These are phyloP conservation scores for Sphagnurus paluster DNA, from an alignment of 1,284 basidiomycete genomes.

Conservation along the genomic window DNA sequence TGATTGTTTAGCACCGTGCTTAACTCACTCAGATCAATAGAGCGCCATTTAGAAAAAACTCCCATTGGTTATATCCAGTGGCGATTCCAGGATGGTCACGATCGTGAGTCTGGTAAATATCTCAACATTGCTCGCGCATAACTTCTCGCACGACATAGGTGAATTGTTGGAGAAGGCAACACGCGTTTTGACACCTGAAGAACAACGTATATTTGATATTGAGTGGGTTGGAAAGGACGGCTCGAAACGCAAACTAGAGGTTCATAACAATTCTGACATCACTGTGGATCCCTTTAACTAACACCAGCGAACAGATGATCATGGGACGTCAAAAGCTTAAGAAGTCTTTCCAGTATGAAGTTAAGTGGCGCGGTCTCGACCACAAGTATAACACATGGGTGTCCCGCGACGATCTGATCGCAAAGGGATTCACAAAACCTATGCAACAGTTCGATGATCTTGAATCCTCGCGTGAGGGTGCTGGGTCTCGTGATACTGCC, in stretches of 20 bases:
- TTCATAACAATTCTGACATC: conserved; percentile 31
- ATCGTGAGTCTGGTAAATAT: conserved; percentile 60
- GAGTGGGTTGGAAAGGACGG: conserved; percentile 94
- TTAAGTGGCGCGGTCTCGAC: conserved; percentile 95
- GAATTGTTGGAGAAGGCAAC: conserved; percentile 93
- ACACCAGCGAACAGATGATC: conserved; percentile 54
- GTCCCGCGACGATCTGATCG: conserved; percentile 84
- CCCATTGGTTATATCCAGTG: conserved; percentile 97
- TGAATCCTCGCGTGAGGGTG: conserved; percentile 92
- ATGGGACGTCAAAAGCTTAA: conserved; percentile 98
- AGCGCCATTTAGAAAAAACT: conserved; percentile 92
- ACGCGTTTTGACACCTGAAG: conserved; percentile 88
- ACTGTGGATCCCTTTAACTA: background rate
- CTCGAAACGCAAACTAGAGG: conserved; percentile 88
- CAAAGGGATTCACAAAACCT: conserved; percentile 90
- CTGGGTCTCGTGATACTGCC: conserved; percentile 84
- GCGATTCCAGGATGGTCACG: conserved; percentile 99
- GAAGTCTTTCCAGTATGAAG: conserved; percentile 93
- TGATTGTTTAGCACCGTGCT: background rate
- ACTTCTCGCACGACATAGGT: conserved; percentile 42
- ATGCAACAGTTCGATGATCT: conserved; percentile 97
- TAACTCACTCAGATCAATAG: conserved; percentile 37
- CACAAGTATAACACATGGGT: conserved; percentile 96
- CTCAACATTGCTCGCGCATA: conserved; percentile 4
- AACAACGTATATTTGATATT: conserved; percentile 78